Base-by-base conservation (phyloP, 1,284 basidiomycete genomes). In the Ustilago curta region DNA sequence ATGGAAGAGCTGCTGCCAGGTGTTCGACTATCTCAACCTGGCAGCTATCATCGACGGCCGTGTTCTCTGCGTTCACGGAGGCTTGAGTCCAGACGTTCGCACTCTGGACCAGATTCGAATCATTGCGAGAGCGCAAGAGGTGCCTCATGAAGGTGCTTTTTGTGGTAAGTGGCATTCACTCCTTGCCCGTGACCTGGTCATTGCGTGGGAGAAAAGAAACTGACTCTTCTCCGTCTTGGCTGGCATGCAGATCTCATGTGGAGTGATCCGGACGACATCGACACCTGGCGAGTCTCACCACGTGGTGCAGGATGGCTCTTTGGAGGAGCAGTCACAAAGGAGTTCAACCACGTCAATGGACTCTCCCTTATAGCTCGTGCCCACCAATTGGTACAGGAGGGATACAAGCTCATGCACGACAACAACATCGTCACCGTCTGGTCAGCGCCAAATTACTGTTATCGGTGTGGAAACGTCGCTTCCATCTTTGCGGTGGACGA, bases 31-130 rank as follows among this genome's bases (percentile, higher is more conserved):
- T 87, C 87, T 99, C 78, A 99, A 96, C 8, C 88, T 99, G 53
- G 95, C 93, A 35, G 95, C 97, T 66, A 75, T 99, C 71, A 98
- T 99, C 83, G 97, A 99, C 87, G 94, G 99, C 87, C 91, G 91
- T 80, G 97, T 99, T 88, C 97, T 99, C 85, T 99, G 97, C 82
- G 96, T 99, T 5, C 96, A 99, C 82, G 96, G 96, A 79, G 96
- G 94, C 11, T 88, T 99, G 43, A 97, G 94, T 47, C 97, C 97
- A 21, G 97, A 95, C 16, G 96, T 99, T 79, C 95, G 99, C 85
- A 96, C 94, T 48, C 95, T 99, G 84, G 97, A 99, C 87, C 97
- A 99, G 87, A 97, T 99, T 86, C 97, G 98, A 86, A 93, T 99
- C 52, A 94, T 99, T 49, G 97, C 99, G 87, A 91, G 97, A 60